Conservation (phyloP, 768 basidiomycete genomes). For the Phylloporus sp. region DNA sequence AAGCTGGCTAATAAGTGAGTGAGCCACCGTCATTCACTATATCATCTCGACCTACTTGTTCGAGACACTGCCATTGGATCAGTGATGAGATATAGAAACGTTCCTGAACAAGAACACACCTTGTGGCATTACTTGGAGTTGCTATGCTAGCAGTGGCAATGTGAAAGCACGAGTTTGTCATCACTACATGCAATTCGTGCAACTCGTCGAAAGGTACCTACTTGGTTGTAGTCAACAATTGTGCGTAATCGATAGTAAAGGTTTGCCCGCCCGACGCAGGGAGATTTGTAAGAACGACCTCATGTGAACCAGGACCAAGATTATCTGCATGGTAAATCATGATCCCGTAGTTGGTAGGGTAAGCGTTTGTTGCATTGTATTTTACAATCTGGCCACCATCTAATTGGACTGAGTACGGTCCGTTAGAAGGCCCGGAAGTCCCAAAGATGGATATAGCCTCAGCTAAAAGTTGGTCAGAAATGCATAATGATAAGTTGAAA, state of each 20-base stretch:
- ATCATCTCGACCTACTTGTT: conserved; percentile 16
- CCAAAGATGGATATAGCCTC: conserved; percentile 45
- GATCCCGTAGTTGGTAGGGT: conserved; percentile 24
- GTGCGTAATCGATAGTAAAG: conserved; percentile 35
- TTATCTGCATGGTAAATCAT: conserved; percentile 34
- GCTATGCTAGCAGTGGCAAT: background rate
- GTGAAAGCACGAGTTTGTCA: conserved; percentile 2
- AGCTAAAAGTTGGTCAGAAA: conserved; percentile 26
- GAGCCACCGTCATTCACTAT: background rate
- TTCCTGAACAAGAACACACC: conserved; percentile 1
- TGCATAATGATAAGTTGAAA: background rate
- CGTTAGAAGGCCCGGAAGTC: conserved; percentile 35
- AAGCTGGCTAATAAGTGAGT: conserved; percentile 13
- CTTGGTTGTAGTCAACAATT: conserved; percentile 18
- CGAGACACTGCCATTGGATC: background rate
- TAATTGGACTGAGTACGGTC: conserved; percentile 35
- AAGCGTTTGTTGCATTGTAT: conserved; percentile 20
- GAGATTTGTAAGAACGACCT: conserved; percentile 33
- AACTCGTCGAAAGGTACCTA: conserved; percentile 2
- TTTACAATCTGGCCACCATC: conserved; percentile 27
- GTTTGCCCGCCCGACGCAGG: conserved; percentile 17
- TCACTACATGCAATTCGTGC: background rate
- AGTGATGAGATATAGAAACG: background rate
- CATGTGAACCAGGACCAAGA: conserved; percentile 38
- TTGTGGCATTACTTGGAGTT: background rate